Evolutionary conservation across 164 flowering plant species (phyloP), one percentile per base, ranked within the genome.

Genomic region (Dillenia turbinata): DNA sequence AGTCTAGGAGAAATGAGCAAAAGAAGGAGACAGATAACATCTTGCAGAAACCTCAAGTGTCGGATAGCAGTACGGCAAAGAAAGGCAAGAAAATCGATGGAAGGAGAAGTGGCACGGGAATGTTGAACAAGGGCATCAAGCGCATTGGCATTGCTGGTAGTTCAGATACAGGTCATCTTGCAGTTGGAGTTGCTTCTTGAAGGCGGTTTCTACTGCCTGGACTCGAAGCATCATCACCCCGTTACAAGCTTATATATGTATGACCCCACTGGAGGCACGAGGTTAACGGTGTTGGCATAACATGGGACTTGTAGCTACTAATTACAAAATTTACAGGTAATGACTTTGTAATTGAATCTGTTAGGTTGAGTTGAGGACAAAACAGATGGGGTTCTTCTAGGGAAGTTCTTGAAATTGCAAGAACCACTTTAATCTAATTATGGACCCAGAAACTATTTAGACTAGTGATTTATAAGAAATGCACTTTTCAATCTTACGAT

Each of bases 111-210:
- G 40, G 40, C 40, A 33, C 40, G 4, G 40, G 6, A 33, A 61
- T 66, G 68, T 51, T 63, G 47, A 69, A 72, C 62, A 71, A 59
- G 59, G 59, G 53, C 26, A 59, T 62, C 63, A 76, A 73, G 52
- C 60, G 63, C 45, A 40, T 44, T 44, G 60, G 60, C 7, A 63
- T 70, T 40, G 52, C 70, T 13, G 59, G 50, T 15, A 52, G 57
- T 52, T 57, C 77, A 22, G 55, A 73, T 46, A 55, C 73, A 55
- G 65, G 69, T 9, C 58, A 16, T 62, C 46, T 62, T 3, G 56
- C 78, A 12, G 75, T 74, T 24, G 65, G 64, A 22, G 71, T 78
- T 15, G 66, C 76, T 17, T 72, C 74, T 22, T 77, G 70, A 77
- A 46, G 15, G 46, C 12, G 8, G 11, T 26, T 52, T 12, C 40